A percentile compares a stretch with the other conserved stretches of the same genome.
phyloP scores from a whole-genome alignment of 2,329 filamentous ascomycete genomes.

The Colletotrichum higginsianum region DNA sequence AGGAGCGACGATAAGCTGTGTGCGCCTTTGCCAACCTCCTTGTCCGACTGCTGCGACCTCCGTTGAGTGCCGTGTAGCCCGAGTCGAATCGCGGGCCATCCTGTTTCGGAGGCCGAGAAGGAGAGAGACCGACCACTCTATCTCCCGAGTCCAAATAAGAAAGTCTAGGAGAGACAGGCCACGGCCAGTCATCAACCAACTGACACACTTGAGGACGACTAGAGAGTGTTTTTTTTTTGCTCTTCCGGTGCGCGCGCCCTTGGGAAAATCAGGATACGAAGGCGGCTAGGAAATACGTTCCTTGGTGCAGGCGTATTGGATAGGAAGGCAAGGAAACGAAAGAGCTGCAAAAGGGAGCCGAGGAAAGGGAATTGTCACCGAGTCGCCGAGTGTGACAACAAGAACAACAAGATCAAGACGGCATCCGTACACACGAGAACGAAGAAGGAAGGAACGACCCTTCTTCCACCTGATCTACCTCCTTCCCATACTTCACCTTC shows the following conservation, averaged over 20 bases:
- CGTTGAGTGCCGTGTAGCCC: slow-evolving; percentile 31
- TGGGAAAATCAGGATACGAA: background rate
- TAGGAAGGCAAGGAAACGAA: background rate
- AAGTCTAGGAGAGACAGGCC: slow-evolving; percentile 36
- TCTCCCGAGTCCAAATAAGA: slow-evolving; percentile 39
- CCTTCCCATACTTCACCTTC: slow-evolving; percentile 11
- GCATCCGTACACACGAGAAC: background rate
- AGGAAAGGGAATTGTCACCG: slow-evolving; percentile 4
- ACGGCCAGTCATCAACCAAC: slow-evolving; percentile 18
- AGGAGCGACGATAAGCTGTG: slow-evolving; percentile 28
- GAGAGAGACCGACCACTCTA: slow-evolving; percentile 17
- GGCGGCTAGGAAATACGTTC: background rate
- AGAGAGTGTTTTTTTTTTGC: background rate
- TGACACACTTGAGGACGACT: slow-evolving; percentile 5
- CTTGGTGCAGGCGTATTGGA: slow-evolving; percentile 8
- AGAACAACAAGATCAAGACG: background rate
- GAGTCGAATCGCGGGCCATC: slow-evolving; percentile 35
- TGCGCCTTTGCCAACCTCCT: slow-evolving; percentile 16
- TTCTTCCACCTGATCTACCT: background rate
- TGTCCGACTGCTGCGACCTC: slow-evolving; percentile 20
- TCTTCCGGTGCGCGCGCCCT: background rate
- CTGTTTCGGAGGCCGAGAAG: slow-evolving; percentile 37
- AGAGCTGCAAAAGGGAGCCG: background rate
- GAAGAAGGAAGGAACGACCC: slow-evolving; percentile 15
- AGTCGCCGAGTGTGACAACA: background rate